phyloP scores from a whole-genome alignment of 768 basidiomycete genomes.

The Auricularia cornea region DNA sequence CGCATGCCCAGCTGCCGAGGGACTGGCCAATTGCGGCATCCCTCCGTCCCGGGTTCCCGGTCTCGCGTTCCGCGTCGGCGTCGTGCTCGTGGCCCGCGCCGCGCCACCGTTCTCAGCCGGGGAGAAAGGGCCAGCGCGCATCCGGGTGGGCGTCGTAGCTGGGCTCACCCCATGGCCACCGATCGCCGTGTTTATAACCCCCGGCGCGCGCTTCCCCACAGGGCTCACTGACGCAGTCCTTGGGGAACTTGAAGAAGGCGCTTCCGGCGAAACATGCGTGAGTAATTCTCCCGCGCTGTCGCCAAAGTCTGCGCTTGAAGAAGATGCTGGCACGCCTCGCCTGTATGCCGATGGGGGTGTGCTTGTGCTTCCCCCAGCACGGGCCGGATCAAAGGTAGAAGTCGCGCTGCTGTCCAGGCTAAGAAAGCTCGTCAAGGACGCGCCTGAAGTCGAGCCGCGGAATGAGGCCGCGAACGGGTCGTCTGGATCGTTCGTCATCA shows the following conservation, averaged over 20 bases:
- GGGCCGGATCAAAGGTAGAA: no score
- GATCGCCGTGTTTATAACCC: neutral
- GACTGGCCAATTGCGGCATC: neutral
- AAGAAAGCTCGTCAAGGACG: no score
- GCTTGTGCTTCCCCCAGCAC: no score
- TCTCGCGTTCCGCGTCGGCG: neutral
- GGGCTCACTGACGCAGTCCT: neutral
- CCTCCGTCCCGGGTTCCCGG: neutral
- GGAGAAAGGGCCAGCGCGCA: neutral
- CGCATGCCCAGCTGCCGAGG: neutral
- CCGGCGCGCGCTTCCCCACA: neutral
- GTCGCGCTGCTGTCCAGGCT: no score
- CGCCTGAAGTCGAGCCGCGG: no score
- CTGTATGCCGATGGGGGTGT: neutral
- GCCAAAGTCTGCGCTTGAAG: neutral
- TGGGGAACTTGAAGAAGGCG: neutral
- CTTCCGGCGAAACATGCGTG: neutral
- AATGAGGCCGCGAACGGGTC: no score
- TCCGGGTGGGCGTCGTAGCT: no score
- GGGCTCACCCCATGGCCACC: no score
- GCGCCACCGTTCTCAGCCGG: neutral
- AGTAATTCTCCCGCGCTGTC: neutral
- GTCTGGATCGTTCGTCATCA: neutral
- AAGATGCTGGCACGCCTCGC: neutral
- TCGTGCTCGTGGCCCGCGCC: neutral